Base-by-base conservation (phyloP, 164 flowering plant species). In the Hamamelis virginiana region DNA sequence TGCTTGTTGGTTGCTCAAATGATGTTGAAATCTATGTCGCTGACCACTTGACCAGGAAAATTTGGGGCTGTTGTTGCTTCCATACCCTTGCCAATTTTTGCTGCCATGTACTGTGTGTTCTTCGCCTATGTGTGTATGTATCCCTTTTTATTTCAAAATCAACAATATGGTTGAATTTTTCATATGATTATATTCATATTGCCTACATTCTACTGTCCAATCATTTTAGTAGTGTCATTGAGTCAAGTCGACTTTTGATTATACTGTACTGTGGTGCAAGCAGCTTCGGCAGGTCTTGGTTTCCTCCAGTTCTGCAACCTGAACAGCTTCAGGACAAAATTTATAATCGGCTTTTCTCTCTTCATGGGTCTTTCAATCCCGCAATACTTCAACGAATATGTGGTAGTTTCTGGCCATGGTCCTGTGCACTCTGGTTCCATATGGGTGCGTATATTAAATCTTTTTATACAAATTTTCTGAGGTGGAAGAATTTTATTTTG, bases 281-380 rank as follows among this genome's bases (percentile, higher is more conserved):
- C 97, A 95, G 99, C 83, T 74, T 83, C 97, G 45, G 96, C 97
- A 25, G 96, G 99, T 25, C 81, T 95, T 22, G 85, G 89, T 15
- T 76, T 88, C 14, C 91, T 95, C 28, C 99, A 92, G 73, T 96
- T 87, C 84, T 96, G 98, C 94, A 87, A 93, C 81, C 81, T 96
- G 69, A 93, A 96, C 82, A 92, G 96, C 82, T 89, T 87, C 82
- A 83, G 98, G 64, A 79, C 96, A 8, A 90, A 78, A 75, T 96
- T 96, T 75, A 93, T 96, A 46, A 59, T 96, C 21, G 99, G 98
- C 27, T 87, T 91, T 69, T 85, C 98, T 16, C 67, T 92, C 58
- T 96, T 91, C 91, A 77, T 93, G 87, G 99, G 98, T 1, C 87
- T 96, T 26, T 91, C 98, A 1, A 88, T 96, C 33, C 92, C 97